Evolutionary conservation across 1,284 basidiomycete genomes (phyloP).

Genomic region (Ustilago sp.): DNA sequence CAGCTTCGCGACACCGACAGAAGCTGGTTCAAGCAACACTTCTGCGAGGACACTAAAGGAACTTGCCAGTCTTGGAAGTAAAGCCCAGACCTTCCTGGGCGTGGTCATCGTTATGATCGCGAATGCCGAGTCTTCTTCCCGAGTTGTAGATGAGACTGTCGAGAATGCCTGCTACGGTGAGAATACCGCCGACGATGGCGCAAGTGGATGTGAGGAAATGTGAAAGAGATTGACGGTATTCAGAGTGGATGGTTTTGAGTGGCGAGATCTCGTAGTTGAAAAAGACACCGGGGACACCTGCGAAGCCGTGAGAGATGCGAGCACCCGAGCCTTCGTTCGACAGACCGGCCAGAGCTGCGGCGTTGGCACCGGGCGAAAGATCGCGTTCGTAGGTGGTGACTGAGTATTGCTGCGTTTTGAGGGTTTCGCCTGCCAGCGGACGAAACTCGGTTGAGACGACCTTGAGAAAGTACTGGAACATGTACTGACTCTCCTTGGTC

Average conservation of each 20-base stretch:
- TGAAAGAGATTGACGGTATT: constrained; percentile 87
- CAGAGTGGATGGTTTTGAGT: constrained; percentile 61
- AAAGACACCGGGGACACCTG: constrained; percentile 73
- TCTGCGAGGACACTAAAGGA: constrained; percentile 26
- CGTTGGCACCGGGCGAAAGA: constrained; percentile 59
- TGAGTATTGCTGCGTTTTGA: constrained; percentile 90
- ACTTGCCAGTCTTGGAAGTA: constrained; percentile 56
- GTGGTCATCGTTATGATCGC: constrained; percentile 35
- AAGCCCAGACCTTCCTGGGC: constrained; percentile 54
- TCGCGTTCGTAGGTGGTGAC: constrained; percentile 96
- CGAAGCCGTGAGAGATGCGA: constrained; percentile 80
- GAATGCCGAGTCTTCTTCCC: constrained; percentile 63
- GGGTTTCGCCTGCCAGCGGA: constrained; percentile 55
- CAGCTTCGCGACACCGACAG: no score
- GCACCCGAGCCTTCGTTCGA: constrained; percentile 60
- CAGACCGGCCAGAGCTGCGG: constrained; percentile 33
- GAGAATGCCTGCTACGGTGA: constrained; percentile 92
- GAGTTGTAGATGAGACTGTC: constrained; percentile 83
- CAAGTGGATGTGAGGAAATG: constrained; percentile 88
- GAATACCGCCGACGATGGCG: constrained; percentile 94
- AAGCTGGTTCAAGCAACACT: no score
- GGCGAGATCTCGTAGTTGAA: constrained; percentile 81
- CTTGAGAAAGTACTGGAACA: constrained; percentile 86
- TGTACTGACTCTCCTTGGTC: constrained; percentile 71
- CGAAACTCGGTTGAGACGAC: constrained; percentile 67